Base-by-base conservation (phyloP, 352 stramenopile species). In the Blastocystis sp. region DNA sequence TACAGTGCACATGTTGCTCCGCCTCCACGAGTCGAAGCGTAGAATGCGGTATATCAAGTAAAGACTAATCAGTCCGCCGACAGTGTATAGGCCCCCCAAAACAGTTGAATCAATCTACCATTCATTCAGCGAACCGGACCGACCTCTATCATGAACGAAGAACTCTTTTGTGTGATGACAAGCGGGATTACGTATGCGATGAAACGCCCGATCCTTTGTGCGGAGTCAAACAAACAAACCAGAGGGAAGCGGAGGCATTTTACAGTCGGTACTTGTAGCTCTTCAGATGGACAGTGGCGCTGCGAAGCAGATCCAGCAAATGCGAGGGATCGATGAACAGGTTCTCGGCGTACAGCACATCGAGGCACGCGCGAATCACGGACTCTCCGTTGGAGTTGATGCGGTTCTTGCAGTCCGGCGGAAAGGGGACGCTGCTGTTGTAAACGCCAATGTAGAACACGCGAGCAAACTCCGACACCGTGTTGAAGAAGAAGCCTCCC, bases 401-500 rank as follows among this genome's bases (percentile, higher is more conserved):
- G 17, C 71, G 43, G 42, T 81, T 81, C 28, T 43, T 87, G 42
- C 77, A 87, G 43, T 87, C 77, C 4, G 62, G 62, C 79, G 77
- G 77, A 57, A 87, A 77, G 21, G 77, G 59, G 28, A 60, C 62
- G 38, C 62, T 87, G 43, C 65, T 77, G 62, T 87, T 87, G 52
- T 52, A 87, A n/a, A 87, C 65, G 38, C 62, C 62, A 54, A 87
- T 63, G 42, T 87, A 87, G 42, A 65, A 52, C 60, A 87, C 43
- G 4, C 65, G 19, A 52, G 77, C 59, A 48, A 87, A 76, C 28
- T 87, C 77, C 3, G 52, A 87, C 10, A 87, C 19, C 11, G 77
- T 77, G 52, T 87, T 57, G 40, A 87, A 87, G 43, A 87, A 87
- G 21, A 77, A 70, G 24, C 77, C 77, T 77, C 77, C 77, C n/a